phyloP scores from a whole-genome alignment of 441 rosid genomes.

The Euphorbia corollata region DNA sequence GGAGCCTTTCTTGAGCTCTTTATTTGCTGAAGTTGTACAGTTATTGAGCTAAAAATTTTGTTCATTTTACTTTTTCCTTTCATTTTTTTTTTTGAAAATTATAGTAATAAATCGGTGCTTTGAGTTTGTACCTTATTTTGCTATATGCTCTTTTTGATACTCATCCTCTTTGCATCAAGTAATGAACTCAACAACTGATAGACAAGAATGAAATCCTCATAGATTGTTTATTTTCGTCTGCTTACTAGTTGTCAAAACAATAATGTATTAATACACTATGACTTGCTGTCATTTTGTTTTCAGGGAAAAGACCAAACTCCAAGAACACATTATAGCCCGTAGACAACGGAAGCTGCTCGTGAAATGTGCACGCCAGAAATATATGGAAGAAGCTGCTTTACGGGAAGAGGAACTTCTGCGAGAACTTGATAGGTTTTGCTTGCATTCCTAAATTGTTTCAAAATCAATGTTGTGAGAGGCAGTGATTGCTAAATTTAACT shows the following conservation, averaged over 20 bases:
- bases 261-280: not conserved
- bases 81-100: not conserved
- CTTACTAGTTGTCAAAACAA: not conserved
- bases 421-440: constrained; percentile 62
- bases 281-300: constrained; percentile 8
- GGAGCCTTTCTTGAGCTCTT: not conserved
- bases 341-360: constrained; percentile 59
- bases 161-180: not conserved
- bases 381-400: constrained; percentile 62
- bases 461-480: constrained; percentile 11
- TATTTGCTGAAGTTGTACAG: not conserved
- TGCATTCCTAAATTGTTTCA: constrained; percentile 18
- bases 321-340: constrained; percentile 51
- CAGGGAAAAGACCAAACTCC: constrained; percentile 63
- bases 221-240: not conserved
- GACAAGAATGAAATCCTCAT: not conserved
- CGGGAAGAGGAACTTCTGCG: constrained; percentile 61
- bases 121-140: not conserved
- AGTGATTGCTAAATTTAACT: constrained; percentile 16
- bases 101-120: not conserved
- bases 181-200: not conserved
- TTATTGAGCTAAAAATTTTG: not conserved
- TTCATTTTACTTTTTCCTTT: too few relatives aligned
- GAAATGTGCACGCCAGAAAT: constrained; percentile 59
- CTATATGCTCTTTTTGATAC: not conserved